Conservation (phyloP, 768 basidiomycete species). For the Pulveroboletus sp. region DNA sequence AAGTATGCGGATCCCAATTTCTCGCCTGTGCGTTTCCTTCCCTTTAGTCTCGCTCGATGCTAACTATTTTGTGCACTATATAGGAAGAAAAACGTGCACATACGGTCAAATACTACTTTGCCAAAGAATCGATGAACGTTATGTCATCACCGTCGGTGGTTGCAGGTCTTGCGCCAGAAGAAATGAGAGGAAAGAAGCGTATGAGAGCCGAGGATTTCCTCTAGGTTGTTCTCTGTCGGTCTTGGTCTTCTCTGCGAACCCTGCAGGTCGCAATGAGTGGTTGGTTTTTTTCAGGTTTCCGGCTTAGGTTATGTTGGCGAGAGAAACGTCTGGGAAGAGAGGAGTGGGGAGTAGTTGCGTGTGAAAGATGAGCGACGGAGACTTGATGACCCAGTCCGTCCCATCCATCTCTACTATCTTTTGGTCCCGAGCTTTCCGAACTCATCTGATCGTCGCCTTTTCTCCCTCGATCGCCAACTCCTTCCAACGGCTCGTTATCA, state of each 20-base stretch:
- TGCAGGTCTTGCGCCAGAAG: conserved; percentile 39
- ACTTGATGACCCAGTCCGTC: conserved; percentile 34
- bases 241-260: conserved; percentile 25
- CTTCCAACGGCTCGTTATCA: conserved; percentile 9
- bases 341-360: neutral
- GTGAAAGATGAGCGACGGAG: conserved; percentile 23
- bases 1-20: conserved; percentile 77
- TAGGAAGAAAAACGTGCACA: conserved; percentile 79
- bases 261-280: conserved; percentile 29
- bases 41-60: neutral
- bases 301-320: conserved; percentile 17
- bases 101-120: conserved; percentile 55
- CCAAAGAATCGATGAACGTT: conserved; percentile 36
- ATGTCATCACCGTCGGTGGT: conserved; percentile 19
- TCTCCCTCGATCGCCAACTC: conserved; percentile 12
- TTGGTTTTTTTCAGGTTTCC: conserved; percentile 29
- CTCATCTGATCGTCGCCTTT: conserved; percentile 24
- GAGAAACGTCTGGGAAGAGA: conserved; percentile 4
- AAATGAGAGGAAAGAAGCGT: conserved; percentile 75
- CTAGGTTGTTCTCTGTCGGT: conserved; percentile 34
- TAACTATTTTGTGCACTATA: neutral
- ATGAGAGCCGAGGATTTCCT: conserved; percentile 85
- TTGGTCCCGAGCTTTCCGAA: conserved; percentile 14
- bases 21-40: conserved; percentile 52
- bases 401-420: conserved; percentile 30